These are phyloP conservation scores for Meira miltonrushii DNA, from an alignment of 1,284 basidiomycete species.

Conservation along the genomic window DNA sequence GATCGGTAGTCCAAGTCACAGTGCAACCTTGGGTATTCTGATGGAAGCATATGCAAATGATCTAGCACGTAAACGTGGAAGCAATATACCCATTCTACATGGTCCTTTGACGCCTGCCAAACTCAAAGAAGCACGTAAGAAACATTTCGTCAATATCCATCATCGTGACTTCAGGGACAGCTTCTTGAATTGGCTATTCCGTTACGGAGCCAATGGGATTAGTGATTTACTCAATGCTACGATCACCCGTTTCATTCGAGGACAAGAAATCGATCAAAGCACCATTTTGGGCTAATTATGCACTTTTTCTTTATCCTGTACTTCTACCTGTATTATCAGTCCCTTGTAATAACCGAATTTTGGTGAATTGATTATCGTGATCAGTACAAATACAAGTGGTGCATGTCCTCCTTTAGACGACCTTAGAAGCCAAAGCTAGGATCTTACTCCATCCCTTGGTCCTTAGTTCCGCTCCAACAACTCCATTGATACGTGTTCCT, in stretches of 20 bases:
- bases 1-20: not conserved
- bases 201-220: not conserved
- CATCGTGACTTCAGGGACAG: not conserved
- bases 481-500: slow-evolving; percentile 87
- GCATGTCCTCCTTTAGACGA: slow-evolving; percentile 51
- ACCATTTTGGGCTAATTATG: too few relatives aligned
- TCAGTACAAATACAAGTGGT: too few relatives aligned
- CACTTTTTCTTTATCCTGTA: too few relatives aligned
- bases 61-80: not conserved
- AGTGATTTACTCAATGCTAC: not conserved
- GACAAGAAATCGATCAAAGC: not conserved
- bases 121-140: not conserved
- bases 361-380: too few relatives aligned
- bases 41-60: not conserved
- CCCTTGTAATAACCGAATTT: too few relatives aligned
- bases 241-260: not conserved
- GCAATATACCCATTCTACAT: not conserved
- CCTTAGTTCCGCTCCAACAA: slow-evolving; percentile 83
- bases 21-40: not conserved
- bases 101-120: not conserved
- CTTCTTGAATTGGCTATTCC: not conserved
- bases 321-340: too few relatives aligned
- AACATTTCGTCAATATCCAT: not conserved
- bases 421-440: slow-evolving; percentile 84
- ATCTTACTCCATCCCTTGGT: slow-evolving; percentile 94